Evolutionary conservation across 2,329 filamentous ascomycete genomes (phyloP), one percentile per base, ranked within the genome.

Genomic region (Trichoderma sp.): DNA sequence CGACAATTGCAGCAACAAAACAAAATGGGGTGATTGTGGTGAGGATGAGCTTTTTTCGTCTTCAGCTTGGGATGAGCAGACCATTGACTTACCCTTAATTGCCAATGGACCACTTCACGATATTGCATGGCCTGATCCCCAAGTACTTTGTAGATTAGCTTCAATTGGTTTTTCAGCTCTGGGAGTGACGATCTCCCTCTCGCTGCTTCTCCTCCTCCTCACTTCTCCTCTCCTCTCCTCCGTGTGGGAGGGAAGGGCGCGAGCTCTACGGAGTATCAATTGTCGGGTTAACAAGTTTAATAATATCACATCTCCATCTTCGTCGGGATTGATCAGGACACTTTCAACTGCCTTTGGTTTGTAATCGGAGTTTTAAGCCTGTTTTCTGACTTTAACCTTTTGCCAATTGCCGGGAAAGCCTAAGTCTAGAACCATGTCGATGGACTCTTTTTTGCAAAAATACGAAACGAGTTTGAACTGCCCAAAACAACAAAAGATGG

Each of bases 281-380:
- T 39, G 65, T 59, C 34, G 65, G 53, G 36, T 32, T 58, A 43
- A 68, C 32, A 68, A 68, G 65, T 68, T 68, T 68, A 68, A 58
- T 68, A 68, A 58, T 58, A 32, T 23, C 55, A 43, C 36, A 28
- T 34, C 26, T 58, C 53, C 53, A 43, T 68, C 65, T 43, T 43
- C 30, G 32, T 32, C 26, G 65, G 34, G 32, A 43, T 34, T 36
- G 34, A 47, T 43, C 32, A 68, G 34, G 36, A 55, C 47, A 43
- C 39, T 43, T 39, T 43, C 39, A 28, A 34, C 32, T 34, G 53
- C 36, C 36, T 59, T 58, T 58, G 50, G 65, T 68, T 68, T 43
- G 50, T 58, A 43, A 68, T 47, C 65, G 65, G 65, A 68, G 53
- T 68, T 58, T 67, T 66, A 39, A 53, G 23, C 20, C 47, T 47